Conservation (phyloP, 495 filamentous ascomycete genomes). For the Penicillium riverlandense region DNA sequence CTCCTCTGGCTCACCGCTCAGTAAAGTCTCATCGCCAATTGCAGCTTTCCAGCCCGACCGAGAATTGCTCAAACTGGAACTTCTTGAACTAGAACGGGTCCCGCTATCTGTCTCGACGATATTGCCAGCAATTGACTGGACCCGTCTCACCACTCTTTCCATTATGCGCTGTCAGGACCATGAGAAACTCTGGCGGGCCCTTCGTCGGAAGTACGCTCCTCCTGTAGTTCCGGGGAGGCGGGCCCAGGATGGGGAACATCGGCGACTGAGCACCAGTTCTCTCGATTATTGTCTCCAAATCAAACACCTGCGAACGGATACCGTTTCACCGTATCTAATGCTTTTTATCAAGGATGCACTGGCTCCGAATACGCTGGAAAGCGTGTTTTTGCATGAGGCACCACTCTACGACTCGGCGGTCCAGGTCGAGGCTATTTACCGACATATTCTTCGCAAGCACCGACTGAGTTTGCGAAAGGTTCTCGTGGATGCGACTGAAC, state of each 20-base stretch:
- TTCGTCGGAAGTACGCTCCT: slow-evolving; percentile 67
- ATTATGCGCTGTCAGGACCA: slow-evolving; percentile 73
- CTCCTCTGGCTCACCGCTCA: background rate
- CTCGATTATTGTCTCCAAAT: slow-evolving; percentile 64
- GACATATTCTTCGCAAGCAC: slow-evolving; percentile 66
- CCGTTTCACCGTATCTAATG: slow-evolving; percentile 70
- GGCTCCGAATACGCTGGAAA: slow-evolving; percentile 78
- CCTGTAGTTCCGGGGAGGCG: slow-evolving; percentile 13
- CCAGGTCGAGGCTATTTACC: slow-evolving; percentile 67
- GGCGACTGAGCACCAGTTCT: slow-evolving; percentile 6
- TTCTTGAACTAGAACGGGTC: slow-evolving; percentile 79
- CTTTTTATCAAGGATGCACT: slow-evolving; percentile 79
- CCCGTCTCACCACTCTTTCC: slow-evolving; percentile 66
- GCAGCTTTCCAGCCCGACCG: slow-evolving; percentile 1
- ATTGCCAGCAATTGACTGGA: slow-evolving; percentile 73
- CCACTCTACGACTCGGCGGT: slow-evolving; percentile 50
- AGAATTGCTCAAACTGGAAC: slow-evolving; percentile 54
- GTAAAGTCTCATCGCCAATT: background rate
- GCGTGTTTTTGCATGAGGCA: slow-evolving; percentile 76
- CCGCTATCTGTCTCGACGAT: slow-evolving; percentile 62
- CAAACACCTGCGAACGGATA: slow-evolving; percentile 77
- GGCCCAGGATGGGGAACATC: slow-evolving; percentile 9
- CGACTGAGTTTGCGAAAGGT: slow-evolving; percentile 67
- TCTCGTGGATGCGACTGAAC: slow-evolving; percentile 66
- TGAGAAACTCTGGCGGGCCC: slow-evolving; percentile 73